A percentile compares a stretch with the other conserved stretches of the same genome.
Evolutionary conservation across 75 land plant species (phyloP).

Genomic region (Pinus taeda): DNA sequence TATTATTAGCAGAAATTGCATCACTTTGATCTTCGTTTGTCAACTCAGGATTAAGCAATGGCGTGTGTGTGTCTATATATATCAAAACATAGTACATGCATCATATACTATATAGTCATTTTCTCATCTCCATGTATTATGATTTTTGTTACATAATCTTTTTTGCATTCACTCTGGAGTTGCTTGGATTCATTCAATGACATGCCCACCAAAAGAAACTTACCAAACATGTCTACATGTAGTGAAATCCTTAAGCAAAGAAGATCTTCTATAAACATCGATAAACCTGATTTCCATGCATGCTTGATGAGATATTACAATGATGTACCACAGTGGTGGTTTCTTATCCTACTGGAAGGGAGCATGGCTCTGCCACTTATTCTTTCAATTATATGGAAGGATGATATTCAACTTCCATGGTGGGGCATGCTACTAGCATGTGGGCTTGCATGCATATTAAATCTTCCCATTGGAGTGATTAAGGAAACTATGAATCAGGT

Average conservation of each 20-base stretch:
- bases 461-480: slow-evolving; percentile 34
- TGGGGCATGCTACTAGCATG: slow-evolving; percentile 35
- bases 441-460: slow-evolving; percentile 25
- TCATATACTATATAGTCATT: not conserved
- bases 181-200: not conserved
- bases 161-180: not conserved
- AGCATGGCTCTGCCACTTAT: slow-evolving; percentile 11
- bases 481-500: slow-evolving; percentile 36
- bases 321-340: slow-evolving; percentile 28
- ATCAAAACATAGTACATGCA: not conserved
- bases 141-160: not conserved
- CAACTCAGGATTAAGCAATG: not conserved
- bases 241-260: slow-evolving; percentile 26
- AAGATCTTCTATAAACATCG: slow-evolving; percentile 13
- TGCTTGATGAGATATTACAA: slow-evolving; percentile 20
- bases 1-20: not conserved
- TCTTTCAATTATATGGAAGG: slow-evolving; percentile 14
- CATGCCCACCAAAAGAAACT: not conserved
- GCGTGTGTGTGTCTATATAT: not conserved
- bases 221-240: not conserved
- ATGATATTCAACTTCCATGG: slow-evolving; percentile 34
- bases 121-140: no score
- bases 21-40: not conserved
- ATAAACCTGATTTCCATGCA: slow-evolving; percentile 21
- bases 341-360: slow-evolving; percentile 7